Evolutionary conservation across 225 moss, liverwort and hornwort species (phyloP).

Genomic region (Marchantia polymorpha): DNA sequence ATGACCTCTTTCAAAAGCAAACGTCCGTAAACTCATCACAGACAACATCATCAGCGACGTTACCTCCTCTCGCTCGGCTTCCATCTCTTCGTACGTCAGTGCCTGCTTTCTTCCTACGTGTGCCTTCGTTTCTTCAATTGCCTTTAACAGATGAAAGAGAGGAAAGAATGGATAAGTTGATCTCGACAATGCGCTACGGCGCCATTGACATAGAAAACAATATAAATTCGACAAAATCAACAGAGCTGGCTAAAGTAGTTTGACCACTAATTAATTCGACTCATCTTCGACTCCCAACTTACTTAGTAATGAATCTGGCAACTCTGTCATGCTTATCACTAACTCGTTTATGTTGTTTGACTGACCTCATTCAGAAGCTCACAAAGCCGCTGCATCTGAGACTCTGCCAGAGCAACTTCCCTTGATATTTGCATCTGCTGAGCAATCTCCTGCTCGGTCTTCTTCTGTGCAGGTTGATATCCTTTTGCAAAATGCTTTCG

Average conservation of each 20-base stretch:
- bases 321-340: background rate
- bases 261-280: background rate
- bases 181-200: background rate
- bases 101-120: slow-evolving; percentile 95
- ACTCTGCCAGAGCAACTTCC: slow-evolving; percentile 65
- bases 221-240: background rate
- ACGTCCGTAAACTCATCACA: too few species aligned
- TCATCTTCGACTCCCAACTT: background rate
- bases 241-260: background rate
- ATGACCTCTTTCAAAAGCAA: too few species aligned
- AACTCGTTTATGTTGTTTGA: background rate
- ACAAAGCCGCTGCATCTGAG: slow-evolving; percentile 79
- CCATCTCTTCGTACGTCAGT: slow-evolving; percentile 92
- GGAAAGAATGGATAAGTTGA: background rate
- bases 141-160: slow-evolving; percentile 34
- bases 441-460: slow-evolving; percentile 55
- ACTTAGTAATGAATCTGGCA: too few species aligned
- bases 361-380: slow-evolving; percentile 74
- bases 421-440: slow-evolving; percentile 55
- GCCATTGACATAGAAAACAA: background rate
- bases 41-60: background rate
- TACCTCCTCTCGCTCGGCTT: slow-evolving; percentile 89
- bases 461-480: slow-evolving; percentile 50
- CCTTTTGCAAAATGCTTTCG: slow-evolving; percentile 87
- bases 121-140: slow-evolving; percentile 86